Percentiles rank a stretch among this genome's conserved stretches.
Conservation (phyloP, 495 filamentous ascomycete genomes). For the Penicillium ochrochloron region DNA sequence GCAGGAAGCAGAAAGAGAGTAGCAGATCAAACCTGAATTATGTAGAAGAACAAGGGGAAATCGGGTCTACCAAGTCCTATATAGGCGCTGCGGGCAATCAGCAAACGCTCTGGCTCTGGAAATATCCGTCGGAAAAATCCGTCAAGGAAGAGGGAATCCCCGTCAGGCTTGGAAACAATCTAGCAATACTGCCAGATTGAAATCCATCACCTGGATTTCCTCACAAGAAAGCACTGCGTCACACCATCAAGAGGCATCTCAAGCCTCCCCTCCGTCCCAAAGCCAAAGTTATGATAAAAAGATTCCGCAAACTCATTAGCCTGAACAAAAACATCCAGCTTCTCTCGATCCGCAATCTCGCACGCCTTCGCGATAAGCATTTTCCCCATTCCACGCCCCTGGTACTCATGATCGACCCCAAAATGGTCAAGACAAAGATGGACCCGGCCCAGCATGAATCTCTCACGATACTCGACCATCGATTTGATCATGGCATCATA, state of each 20-base stretch:
- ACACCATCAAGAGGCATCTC: neutral
- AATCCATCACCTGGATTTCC: neutral
- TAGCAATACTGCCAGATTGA: too few relatives aligned
- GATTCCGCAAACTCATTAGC: slow-evolving; percentile 2
- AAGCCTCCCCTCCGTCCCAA: neutral
- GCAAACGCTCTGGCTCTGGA: too few relatives aligned
- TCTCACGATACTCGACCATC: neutral
- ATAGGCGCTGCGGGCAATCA: too few relatives aligned
- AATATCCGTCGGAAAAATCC: too few relatives aligned
- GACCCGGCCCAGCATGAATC: neutral
- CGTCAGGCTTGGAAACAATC: too few relatives aligned
- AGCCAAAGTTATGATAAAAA: neutral
- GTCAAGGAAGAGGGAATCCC: too few relatives aligned
- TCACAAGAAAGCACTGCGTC: neutral
- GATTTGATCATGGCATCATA: neutral
- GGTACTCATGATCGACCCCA: neutral
- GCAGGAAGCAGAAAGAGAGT: too few relatives aligned
- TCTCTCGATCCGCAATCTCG: neutral
- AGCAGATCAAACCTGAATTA: too few relatives aligned
- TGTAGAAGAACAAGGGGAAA: too few relatives aligned
- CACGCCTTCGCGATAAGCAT: neutral
- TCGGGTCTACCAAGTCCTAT: too few relatives aligned
- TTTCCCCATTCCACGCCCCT: neutral
- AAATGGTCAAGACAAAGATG: slow-evolving; percentile 8
- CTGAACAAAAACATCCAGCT: neutral